Percentiles rank a stretch among this genome's conserved stretches.
These are phyloP conservation scores for Incumbomyces delicatus DNA, from an alignment of 2,329 filamentous ascomycete genomes.

Conservation along the genomic window DNA sequence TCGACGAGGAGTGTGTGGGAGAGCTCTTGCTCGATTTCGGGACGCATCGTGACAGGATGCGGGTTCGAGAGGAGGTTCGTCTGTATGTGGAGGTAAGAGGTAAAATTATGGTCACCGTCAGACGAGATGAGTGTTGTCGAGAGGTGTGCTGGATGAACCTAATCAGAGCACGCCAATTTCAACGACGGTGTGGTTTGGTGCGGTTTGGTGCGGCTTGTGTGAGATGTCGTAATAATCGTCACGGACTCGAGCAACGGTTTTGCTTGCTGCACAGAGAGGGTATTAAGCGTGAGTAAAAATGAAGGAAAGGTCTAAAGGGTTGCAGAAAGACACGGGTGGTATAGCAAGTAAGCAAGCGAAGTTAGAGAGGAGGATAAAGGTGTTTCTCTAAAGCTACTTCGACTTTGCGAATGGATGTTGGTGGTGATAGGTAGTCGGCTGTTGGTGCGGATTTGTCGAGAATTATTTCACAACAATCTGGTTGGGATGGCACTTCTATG, in stretches of 20 bases:
- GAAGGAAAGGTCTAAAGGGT: neutral
- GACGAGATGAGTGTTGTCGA: constrained; percentile 5
- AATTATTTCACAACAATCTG: neutral
- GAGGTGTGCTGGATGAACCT: constrained; percentile 19
- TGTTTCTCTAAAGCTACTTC: neutral
- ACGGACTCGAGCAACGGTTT: neutral
- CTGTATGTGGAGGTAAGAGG: constrained; percentile 16
- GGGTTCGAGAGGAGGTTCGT: constrained; percentile 16
- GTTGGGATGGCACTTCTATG: constrained; percentile 4
- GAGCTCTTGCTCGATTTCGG: constrained; percentile 98
- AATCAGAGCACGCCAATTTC: constrained; percentile 21
- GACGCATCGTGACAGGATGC: constrained; percentile 61
- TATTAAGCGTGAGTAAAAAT: neutral
- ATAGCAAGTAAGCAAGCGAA: neutral
- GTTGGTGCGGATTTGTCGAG: too few relatives aligned
- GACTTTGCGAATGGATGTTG: neutral
- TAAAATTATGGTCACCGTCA: neutral
- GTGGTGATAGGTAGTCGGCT: too few relatives aligned
- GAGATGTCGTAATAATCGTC: neutral
- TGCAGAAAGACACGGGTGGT: neutral
- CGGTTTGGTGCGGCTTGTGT: neutral
- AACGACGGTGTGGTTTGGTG: neutral
- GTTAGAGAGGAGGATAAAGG: neutral
- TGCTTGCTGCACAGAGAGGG: neutral
- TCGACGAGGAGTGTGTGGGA: constrained; percentile 96